Base-by-base conservation (phyloP, 2,329 filamentous ascomycete species). In the Cladosporium sp. region DNA sequence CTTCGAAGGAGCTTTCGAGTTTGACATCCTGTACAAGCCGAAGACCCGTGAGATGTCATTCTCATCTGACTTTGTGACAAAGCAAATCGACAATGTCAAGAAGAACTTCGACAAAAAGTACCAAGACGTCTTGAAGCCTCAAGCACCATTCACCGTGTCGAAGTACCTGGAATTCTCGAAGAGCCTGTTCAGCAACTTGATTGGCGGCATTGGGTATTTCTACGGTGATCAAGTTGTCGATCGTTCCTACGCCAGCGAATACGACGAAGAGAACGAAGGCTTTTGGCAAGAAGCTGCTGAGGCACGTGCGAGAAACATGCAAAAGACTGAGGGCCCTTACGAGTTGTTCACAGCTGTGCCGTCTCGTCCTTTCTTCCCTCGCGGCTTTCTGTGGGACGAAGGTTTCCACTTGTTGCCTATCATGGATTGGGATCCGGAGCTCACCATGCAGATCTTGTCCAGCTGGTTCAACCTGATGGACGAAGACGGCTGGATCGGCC, bases 401-500 rank as follows among this genome's bases (percentile, higher is more conserved):
- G 94, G 94, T 0, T 99, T 97, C 75, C 94, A 99, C 69, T 79
- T 99, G 35, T 78, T 96, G 48, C 92, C 92, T 1, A 87, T 99
- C 55, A 83, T 91, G 19, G 93, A 99, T 64, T 99, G 92, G 89
- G 94, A 99, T 70, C 84, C 91, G 53, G 92, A 97, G 68, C 81
- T 97, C 52, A 86, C 90, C 0, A 78, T 86, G 50, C 91, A 97
- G 62, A 91, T 99, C 63, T 83, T 97, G 61, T 90, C 88, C 75
- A 96, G 90, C 74, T 99, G 94, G 94, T 95, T 95, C 77, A 91
- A 87, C 62, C 83, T 96, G 17, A 96, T 97, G 83, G 94, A 99
- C 64, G 89, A 94, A 15, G 91, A 97, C 71, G 94, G 94, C 55
- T 99, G 94, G 94, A 97, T 99, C 70, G 90, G 87, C 3, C 88